These are phyloP conservation scores for Podila horticola DNA, from an alignment of 192 early-diverging fungal species.

Conservation along the genomic window DNA sequence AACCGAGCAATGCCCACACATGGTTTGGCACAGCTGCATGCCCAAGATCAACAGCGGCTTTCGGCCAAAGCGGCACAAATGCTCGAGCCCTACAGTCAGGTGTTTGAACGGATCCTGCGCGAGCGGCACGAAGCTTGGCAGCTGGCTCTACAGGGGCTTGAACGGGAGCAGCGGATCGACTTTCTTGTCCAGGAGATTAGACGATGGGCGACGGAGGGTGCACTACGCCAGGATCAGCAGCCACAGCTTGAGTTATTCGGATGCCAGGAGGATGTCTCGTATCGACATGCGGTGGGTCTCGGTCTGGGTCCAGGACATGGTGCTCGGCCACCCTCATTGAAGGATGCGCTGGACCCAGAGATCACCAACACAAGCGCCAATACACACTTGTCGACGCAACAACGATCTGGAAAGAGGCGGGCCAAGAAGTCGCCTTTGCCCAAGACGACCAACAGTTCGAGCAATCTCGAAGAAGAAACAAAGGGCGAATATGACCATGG, in stretches of 20 bases:
- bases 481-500: not conserved
- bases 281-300: not conserved
- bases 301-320: not conserved
- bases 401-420: not conserved
- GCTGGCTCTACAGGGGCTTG: conserved; percentile 18
- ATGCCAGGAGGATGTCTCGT: not conserved
- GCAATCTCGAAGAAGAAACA: not conserved
- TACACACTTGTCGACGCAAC: not conserved
- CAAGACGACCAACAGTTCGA: not conserved
- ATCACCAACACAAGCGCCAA: not conserved
- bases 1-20: not conserved
- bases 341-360: not conserved
- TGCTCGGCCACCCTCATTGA: not conserved
- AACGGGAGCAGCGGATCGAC: conserved; percentile 38
- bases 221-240: not conserved
- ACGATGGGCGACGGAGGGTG: conserved; percentile 21
- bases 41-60: conserved; percentile 6
- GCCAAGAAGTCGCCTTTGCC: not conserved
- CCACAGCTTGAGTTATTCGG: not conserved
- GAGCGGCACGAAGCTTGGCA: conserved; percentile 24
- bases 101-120: conserved; percentile 25
- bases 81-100: conserved; percentile 21
- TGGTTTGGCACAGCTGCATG: not conserved
- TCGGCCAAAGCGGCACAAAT: conserved; percentile 12
- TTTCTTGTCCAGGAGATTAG: conserved; percentile 32